A percentile compares a stretch with the other conserved stretches of the same genome.
Evolutionary conservation across 2,329 filamentous ascomycete species (phyloP).

Genomic region (Penicillium expansum): DNA sequence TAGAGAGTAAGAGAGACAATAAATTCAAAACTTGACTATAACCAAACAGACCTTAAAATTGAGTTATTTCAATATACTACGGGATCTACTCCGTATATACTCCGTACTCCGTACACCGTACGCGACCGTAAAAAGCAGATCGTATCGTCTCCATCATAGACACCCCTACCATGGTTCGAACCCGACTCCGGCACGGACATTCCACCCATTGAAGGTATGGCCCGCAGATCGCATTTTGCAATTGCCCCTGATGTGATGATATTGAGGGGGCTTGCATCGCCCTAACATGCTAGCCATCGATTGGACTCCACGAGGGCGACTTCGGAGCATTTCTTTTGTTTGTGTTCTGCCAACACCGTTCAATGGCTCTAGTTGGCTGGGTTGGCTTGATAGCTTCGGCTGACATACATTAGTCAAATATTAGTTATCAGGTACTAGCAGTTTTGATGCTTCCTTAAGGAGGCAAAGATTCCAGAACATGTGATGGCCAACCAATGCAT

Average conservation of each 20-base stretch:
- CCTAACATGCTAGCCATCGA: background rate
- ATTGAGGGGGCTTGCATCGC: slow-evolving; percentile 24
- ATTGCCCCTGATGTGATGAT: slow-evolving; percentile 18
- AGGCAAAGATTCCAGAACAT: slow-evolving; percentile 10
- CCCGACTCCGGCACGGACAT: slow-evolving; percentile 10
- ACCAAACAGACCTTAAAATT: no score
- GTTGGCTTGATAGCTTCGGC: background rate
- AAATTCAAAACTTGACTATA: background rate
- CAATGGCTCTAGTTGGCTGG: background rate
- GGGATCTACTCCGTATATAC: no score
- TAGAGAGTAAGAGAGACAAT: background rate
- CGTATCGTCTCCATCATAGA: no score
- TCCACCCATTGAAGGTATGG: slow-evolving; percentile 11
- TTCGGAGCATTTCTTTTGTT: slow-evolving; percentile 13
- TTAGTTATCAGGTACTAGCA: slow-evolving; percentile 2
- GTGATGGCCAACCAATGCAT: slow-evolving; percentile 15
- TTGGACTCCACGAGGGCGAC: slow-evolving; percentile 10
- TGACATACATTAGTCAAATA: slow-evolving; percentile 6
- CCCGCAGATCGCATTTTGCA: slow-evolving; percentile 16
- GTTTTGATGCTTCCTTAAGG: background rate
- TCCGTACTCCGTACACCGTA: no score
- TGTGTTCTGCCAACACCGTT: background rate
- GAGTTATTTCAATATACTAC: background rate
- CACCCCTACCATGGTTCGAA: slow-evolving; percentile 12
- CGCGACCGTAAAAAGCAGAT: slow-evolving; percentile 5